Base-by-base conservation (phyloP, 2,329 filamentous ascomycete genomes). In the Claviceps digitariae region DNA sequence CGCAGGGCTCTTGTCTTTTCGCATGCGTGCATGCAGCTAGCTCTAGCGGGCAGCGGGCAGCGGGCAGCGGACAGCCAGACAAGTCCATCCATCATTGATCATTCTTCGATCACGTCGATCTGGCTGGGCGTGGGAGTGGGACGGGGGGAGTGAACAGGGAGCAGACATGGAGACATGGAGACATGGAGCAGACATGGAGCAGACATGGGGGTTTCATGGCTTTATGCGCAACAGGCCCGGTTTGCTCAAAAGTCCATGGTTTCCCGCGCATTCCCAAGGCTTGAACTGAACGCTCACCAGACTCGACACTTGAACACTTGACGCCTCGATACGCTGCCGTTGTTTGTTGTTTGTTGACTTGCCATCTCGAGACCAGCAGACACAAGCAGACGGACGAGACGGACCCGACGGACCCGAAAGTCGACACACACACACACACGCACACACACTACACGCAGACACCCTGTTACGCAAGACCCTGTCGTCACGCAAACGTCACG, bases 31-130 rank as follows among this genome's bases (percentile, higher is more conserved):
- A n/a, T 52, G 43, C 51, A 55, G 53, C 54, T 54, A 54, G 48
- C 48, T 54, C 48, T 48, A 51, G 43, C 13, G 36, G 45, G 45
- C 36, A 23, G 23, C n/a, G 12, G 10, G 9, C 31, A 9, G 9
- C 29, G 36, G 45, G 45, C 36, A 23, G 23, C n/a, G 12, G 10
- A 12, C 31, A 9, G 9, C n/a, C 9, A 31, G 27, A 6, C 29
- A n/a, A n/a, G 23, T 10, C 17, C 17, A n/a, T 9, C 25, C 29
- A n/a, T n/a, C n/a, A 4, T n/a, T 17, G 2, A 43, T 55, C 51
- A 56, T 61, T 59, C 62, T 57, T 66, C 65, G 65, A 67, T 67
- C 61, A 48, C 53, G 62, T 66, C 65, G 65, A 67, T 67, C 65
- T 47, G 48, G 31, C 44, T 6, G 25, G 20, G n/a, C 17, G 7